Conservation (phyloP, 768 basidiomycete species). For the Hypsizygus marmoreus region DNA sequence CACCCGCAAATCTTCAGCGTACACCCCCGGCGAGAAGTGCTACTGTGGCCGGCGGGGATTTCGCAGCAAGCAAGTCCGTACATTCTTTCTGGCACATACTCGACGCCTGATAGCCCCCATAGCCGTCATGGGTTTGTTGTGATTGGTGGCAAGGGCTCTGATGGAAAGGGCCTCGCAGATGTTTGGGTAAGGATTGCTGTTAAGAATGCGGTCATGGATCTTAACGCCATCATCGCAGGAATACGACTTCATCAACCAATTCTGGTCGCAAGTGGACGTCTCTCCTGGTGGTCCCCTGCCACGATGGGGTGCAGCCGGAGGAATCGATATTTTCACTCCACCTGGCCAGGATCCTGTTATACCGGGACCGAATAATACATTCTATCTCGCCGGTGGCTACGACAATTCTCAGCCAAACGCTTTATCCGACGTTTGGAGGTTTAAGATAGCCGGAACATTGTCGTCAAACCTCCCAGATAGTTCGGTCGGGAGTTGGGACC, state of each 20-base stretch:
- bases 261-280: conserved; percentile 67
- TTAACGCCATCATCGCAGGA: conserved; percentile 47
- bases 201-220: conserved; percentile 1
- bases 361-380: conserved; percentile 66
- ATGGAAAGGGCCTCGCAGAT: conserved; percentile 59
- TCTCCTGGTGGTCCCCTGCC: conserved; percentile 57
- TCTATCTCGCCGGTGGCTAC: conserved; percentile 75
- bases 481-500: conserved; percentile 62
- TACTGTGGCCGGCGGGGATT: conserved; percentile 66
- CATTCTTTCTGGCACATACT: conserved; percentile 3
- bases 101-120: conserved; percentile 15
- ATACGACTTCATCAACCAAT: conserved; percentile 73
- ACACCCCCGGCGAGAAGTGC: conserved; percentile 65
- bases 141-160: conserved; percentile 66
- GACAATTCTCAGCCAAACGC: conserved; percentile 45
- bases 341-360: conserved; percentile 43
- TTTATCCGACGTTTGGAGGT: conserved; percentile 70
- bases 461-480: conserved; percentile 63
- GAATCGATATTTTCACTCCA: conserved; percentile 60
- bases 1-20: conserved; percentile 47
- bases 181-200: conserved; percentile 61
- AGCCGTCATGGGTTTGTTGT: conserved; percentile 78
- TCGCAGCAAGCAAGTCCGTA: conserved; percentile 81
- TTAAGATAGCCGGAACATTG: conserved; percentile 69
- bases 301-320: conserved; percentile 74